Conservation (phyloP, 116 monocot genomes). For the Thalassia testudinum region DNA sequence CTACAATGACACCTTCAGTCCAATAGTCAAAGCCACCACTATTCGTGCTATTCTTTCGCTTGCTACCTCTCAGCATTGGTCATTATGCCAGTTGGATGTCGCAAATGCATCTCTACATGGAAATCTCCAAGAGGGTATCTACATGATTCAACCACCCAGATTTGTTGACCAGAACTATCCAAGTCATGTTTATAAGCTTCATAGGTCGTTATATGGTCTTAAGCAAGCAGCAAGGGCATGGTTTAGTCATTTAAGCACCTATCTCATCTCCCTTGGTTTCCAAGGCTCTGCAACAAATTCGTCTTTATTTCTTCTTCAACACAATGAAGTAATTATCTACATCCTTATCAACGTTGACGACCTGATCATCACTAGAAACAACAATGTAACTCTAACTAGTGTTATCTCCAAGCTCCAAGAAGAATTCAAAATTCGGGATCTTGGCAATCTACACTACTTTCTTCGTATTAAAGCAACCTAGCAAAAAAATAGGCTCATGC, state of each 20-base stretch:
- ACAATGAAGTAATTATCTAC: background rate
- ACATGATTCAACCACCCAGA: constrained; percentile 4
- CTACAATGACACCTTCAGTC: constrained; percentile 6
- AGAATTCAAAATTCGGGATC: no score
- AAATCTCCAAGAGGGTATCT: background rate
- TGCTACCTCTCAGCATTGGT: background rate
- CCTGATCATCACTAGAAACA: background rate
- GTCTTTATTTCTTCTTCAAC: background rate
- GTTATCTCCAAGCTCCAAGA: no score
- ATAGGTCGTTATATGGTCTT: background rate
- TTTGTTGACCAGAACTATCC: background rate
- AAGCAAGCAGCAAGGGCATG: constrained; percentile 1
- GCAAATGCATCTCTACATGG: constrained; percentile 3
- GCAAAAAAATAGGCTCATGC: no score
- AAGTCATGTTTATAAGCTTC: background rate
- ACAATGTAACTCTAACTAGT: no score
- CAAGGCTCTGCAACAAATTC: background rate
- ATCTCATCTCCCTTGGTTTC: background rate
- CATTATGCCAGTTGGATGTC: background rate
- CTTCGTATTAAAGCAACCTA: no score
- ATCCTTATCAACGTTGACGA: constrained; percentile 1
- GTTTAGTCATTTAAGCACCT: background rate
- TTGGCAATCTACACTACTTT: no score
- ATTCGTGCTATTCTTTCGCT: constrained; percentile 3
- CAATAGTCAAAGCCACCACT: background rate